A percentile compares a stretch with the other conserved stretches of the same genome.
phyloP scores from a whole-genome alignment of 192 early-diverging fungal genomes.

The Jimgerdemannia flammicorona region DNA sequence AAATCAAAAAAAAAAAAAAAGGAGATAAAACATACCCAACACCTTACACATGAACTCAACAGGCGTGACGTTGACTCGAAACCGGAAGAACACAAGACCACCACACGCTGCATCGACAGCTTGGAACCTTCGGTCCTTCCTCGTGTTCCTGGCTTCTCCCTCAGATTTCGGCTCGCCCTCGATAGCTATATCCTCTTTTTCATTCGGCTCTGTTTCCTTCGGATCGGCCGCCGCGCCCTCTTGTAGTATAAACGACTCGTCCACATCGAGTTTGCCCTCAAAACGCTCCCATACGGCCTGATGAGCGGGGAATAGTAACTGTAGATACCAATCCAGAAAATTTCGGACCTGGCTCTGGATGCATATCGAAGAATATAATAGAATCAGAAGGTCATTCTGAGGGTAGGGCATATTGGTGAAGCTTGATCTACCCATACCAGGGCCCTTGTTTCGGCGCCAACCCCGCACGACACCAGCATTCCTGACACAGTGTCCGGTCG shows the following conservation, averaged over 20 bases:
- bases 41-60: slow-evolving; percentile 32
- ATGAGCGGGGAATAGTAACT: slow-evolving; percentile 16
- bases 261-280: slow-evolving; percentile 25
- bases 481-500: too few species aligned
- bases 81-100: slow-evolving; percentile 42
- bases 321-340: slow-evolving; percentile 20
- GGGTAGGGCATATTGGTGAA: too few species aligned
- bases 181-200: too few species aligned
- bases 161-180: not conserved
- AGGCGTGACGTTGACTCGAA: slow-evolving; percentile 38
- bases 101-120: slow-evolving; percentile 47
- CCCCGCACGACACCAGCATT: too few species aligned
- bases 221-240: not conserved
- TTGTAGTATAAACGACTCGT: slow-evolving; percentile 2
- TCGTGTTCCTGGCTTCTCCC: not conserved
- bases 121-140: slow-evolving; percentile 33
- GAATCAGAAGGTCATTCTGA: too few species aligned
- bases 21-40: slow-evolving; percentile 40
- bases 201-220: too few species aligned
- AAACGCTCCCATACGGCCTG: slow-evolving; percentile 22
- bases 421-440: too few species aligned
- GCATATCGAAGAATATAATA: too few species aligned
- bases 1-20: too few species aligned
- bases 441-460: too few species aligned
- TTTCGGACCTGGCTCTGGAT: slow-evolving; percentile 21